These are phyloP conservation scores for Geotrichum siamense DNA, from an alignment of 1,139 yeast genomes.

Conservation along the genomic window DNA sequence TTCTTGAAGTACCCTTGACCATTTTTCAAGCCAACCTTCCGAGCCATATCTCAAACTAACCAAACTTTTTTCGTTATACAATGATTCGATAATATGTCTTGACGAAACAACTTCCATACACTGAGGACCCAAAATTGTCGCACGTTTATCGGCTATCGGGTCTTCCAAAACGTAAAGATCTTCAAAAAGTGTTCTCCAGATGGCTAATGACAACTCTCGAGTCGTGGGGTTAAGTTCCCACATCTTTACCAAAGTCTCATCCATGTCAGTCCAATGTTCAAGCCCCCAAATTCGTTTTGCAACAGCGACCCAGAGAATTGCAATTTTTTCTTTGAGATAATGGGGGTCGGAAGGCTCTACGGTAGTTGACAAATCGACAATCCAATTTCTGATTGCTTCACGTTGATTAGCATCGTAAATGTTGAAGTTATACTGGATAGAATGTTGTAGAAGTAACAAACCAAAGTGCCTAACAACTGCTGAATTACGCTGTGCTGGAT, in stretches of 20 bases:
- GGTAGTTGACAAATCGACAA: constrained; percentile 63
- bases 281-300: constrained; percentile 94
- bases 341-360: constrained; percentile 69
- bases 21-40: constrained; percentile 82
- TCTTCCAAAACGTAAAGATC: constrained; percentile 92
- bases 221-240: constrained; percentile 59
- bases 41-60: constrained; percentile 40
- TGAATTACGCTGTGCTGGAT: constrained; percentile 52
- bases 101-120: constrained; percentile 81
- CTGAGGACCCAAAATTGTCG: constrained; percentile 68
- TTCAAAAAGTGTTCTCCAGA: constrained; percentile 81
- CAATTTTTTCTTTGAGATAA: constrained; percentile 81
- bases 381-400: constrained; percentile 72
- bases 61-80: constrained; percentile 54
- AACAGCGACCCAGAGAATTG: constrained; percentile 83
- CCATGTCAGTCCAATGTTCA: constrained; percentile 92
- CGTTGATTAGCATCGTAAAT: constrained; percentile 57
- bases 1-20: constrained; percentile 61
- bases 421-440: constrained; percentile 53
- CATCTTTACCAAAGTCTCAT: constrained; percentile 58
- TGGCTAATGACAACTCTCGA: constrained; percentile 72
- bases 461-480: constrained; percentile 87
- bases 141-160: constrained; percentile 76
- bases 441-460: constrained; percentile 64
- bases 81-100: constrained; percentile 50